phyloP scores from a whole-genome alignment of 1,139 yeast genomes.

The Diutina ranongensis region DNA sequence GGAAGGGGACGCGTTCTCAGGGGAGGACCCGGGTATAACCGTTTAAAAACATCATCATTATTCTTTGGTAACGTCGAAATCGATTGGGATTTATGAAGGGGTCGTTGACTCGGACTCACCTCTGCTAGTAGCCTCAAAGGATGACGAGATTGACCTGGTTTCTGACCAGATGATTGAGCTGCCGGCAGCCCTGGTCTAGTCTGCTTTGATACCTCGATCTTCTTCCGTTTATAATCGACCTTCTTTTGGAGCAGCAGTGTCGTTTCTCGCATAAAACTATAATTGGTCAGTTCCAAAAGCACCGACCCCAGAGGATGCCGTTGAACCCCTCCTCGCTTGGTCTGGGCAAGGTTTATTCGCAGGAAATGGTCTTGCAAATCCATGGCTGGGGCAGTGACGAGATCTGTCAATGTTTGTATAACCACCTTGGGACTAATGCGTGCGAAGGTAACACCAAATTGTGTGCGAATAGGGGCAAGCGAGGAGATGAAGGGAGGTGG shows the following conservation, averaged over 20 bases:
- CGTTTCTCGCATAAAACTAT: conserved; percentile 1
- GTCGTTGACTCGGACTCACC: not conserved
- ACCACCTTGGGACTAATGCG: no score
- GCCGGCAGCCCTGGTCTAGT: not conserved
- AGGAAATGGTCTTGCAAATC: conserved; percentile 3
- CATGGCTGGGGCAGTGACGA: not conserved
- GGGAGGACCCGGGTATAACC: conserved; percentile 1
- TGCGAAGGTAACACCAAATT: no score
- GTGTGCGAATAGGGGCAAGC: not conserved
- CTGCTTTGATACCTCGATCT: not conserved
- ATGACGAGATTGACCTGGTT: not conserved
- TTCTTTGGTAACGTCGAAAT: not conserved
- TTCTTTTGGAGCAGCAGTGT: conserved; percentile 6
- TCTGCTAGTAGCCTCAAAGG: conserved; percentile 1
- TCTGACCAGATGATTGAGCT: not conserved
- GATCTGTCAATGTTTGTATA: not conserved
- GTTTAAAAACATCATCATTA: not conserved
- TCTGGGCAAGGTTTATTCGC: conserved; percentile 5
- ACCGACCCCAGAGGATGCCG: not conserved
- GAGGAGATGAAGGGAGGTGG: no score
- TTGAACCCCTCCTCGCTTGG: not conserved
- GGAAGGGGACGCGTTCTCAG: conserved; percentile 3
- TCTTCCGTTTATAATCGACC: not conserved
- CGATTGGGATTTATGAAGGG: not conserved
- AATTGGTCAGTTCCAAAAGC: conserved; percentile 2